Conservation (phyloP, 208 protist genomes). For the Entamoeba histolytica region DNA sequence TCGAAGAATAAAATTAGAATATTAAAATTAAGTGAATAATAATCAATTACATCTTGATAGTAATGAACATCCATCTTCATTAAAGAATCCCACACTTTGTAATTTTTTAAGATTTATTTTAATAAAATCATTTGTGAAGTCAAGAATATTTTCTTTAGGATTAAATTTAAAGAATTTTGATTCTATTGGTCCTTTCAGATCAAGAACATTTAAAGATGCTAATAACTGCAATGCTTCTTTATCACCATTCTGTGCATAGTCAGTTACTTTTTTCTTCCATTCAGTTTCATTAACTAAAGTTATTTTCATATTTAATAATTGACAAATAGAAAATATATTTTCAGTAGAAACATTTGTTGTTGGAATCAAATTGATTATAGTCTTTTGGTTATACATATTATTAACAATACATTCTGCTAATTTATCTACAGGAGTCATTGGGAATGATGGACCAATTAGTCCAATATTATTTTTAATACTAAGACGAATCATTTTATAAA, state of each 20-base stretch:
- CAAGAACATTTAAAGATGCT: neutral
- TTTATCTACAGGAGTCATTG: neutral
- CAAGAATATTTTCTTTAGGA: neutral
- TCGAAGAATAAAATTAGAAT: no score
- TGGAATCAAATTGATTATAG: neutral
- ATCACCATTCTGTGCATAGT: neutral
- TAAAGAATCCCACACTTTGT: neutral
- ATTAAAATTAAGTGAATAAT: no score
- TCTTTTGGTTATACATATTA: neutral
- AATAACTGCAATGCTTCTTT: neutral
- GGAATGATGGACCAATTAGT: neutral
- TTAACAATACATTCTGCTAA: neutral
- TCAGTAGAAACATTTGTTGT: neutral
- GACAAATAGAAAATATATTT: neutral
- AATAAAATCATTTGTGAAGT: neutral
- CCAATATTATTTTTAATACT: neutral
- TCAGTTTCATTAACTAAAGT: neutral
- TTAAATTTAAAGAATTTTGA: neutral
- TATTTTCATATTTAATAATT: neutral
- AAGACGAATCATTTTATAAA: neutral
- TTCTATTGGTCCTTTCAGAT: neutral
- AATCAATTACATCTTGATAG: neutral
- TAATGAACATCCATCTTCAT: neutral
- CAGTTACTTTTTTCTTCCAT: neutral
- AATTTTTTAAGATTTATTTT: neutral